These are phyloP conservation scores for Parachaetomium inaequale DNA, from an alignment of 495 filamentous ascomycete genomes.

Conservation along the genomic window DNA sequence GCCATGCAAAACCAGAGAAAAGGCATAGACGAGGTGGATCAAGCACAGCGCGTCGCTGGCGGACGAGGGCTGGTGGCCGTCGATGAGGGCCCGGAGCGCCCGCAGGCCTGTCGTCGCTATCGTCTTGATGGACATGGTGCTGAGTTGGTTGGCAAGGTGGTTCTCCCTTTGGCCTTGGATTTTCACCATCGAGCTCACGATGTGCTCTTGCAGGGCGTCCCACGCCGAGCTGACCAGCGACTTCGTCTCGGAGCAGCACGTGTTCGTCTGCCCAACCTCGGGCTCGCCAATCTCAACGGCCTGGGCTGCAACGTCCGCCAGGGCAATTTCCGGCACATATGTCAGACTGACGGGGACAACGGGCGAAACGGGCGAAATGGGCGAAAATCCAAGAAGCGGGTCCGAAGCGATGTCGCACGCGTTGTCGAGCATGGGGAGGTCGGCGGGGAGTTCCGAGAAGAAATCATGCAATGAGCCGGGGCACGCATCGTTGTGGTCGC, in stretches of 20 bases:
- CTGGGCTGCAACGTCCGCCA: slow-evolving; percentile 24
- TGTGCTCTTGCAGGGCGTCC: slow-evolving; percentile 42
- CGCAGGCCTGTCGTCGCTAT: slow-evolving; percentile 39
- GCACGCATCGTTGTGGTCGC: slow-evolving; percentile 18
- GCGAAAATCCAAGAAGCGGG: slow-evolving; percentile 29
- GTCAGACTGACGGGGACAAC: slow-evolving; percentile 26
- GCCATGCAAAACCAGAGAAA: slow-evolving; percentile 43
- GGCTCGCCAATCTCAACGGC: slow-evolving; percentile 16
- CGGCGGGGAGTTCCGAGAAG: slow-evolving; percentile 40
- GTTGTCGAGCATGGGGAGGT: slow-evolving; percentile 20
- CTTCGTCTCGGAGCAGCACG: slow-evolving; percentile 36
- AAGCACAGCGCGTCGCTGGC: slow-evolving; percentile 43
- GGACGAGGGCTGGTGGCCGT: slow-evolving; percentile 30
- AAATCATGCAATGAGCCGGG: slow-evolving; percentile 24
- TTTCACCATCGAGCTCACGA: slow-evolving; percentile 39
- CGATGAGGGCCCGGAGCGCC: slow-evolving; percentile 33
- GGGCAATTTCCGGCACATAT: slow-evolving; percentile 33
- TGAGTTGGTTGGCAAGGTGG: slow-evolving; percentile 36
- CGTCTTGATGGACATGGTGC: slow-evolving; percentile 33
- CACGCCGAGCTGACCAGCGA: slow-evolving; percentile 40
- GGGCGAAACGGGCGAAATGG: no score
- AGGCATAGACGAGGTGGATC: slow-evolving; percentile 43
- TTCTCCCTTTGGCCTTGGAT: slow-evolving; percentile 37
- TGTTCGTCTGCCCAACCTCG: slow-evolving; percentile 19
- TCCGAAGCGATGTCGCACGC: slow-evolving; percentile 23